Conservation (phyloP, 148 eudicot species). For the Camellia granthamiana region DNA sequence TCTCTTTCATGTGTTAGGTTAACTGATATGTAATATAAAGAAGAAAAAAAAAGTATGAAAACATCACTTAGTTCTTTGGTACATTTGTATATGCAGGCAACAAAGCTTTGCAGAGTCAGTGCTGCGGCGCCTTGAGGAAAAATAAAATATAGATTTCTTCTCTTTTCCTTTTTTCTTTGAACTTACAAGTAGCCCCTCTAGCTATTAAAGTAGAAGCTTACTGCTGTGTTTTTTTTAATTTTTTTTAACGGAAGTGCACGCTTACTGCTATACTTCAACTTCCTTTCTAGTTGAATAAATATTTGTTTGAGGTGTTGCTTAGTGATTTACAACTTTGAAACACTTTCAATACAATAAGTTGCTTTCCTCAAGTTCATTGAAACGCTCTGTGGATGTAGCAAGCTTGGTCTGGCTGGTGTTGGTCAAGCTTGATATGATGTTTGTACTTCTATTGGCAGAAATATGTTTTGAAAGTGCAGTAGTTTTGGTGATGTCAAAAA, state of each 20-base stretch:
- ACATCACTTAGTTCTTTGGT: not conserved
- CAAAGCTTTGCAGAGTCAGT: conserved; percentile 75
- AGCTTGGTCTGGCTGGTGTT: not conserved
- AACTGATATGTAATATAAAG: not conserved
- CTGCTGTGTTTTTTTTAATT: not conserved
- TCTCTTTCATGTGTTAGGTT: not conserved
- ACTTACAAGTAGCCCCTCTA: not conserved
- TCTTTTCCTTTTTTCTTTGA: not conserved
- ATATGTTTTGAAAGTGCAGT: not conserved
- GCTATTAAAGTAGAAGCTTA: not conserved
- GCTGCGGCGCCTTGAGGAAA: conserved; percentile 54
- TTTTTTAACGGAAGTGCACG: not conserved
- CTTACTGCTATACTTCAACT: not conserved
- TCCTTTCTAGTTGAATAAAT: not conserved
- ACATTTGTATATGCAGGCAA: conserved; percentile 53
- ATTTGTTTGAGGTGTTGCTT: not conserved
- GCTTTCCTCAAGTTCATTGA: not conserved
- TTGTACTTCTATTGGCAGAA: not conserved
- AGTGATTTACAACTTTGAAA: not conserved
- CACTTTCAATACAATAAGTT: not conserved
- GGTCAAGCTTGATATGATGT: not conserved
- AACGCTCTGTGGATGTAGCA: not conserved
- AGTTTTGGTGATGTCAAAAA: not conserved
- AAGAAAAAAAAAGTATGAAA: not conserved
- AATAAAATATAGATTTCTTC: conserved; percentile 15